phyloP scores from a whole-genome alignment of 768 basidiomycete genomes.

The Pleurotus pulmonarius region DNA sequence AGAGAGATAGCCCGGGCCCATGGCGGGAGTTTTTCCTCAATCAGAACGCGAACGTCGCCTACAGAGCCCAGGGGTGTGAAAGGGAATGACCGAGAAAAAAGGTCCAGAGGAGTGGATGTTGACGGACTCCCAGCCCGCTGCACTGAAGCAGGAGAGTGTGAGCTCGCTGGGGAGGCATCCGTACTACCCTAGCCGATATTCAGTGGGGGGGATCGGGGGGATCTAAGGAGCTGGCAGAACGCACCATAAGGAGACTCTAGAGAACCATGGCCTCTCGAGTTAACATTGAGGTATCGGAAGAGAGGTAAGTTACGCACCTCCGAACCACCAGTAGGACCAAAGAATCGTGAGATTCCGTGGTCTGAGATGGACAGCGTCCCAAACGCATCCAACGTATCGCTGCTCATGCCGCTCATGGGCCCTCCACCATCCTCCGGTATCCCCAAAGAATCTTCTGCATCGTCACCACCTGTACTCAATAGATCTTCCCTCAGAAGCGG shows the following conservation, averaged over 20 bases:
- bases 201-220: neutral
- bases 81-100: conserved; percentile 61
- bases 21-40: conserved; percentile 51
- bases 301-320: conserved; percentile 44
- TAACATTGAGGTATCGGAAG: too few species aligned
- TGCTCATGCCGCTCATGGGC: conserved; percentile 14
- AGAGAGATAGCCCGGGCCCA: conserved; percentile 46
- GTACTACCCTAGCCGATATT: conserved; percentile 17
- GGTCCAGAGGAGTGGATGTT: conserved; percentile 26
- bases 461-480: conserved; percentile 28
- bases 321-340: conserved; percentile 64
- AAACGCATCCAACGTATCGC: conserved; percentile 51
- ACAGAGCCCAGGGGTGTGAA: conserved; percentile 57
- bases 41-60: conserved; percentile 41
- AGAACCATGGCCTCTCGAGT: neutral
- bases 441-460: conserved; percentile 18
- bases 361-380: conserved; percentile 60
- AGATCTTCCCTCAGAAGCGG: conserved; percentile 57
- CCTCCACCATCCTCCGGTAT: conserved; percentile 9
- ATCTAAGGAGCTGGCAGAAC: conserved; percentile 1
- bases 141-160: conserved; percentile 19
- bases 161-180: conserved; percentile 16
- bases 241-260: conserved; percentile 23
- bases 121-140: conserved; percentile 14
- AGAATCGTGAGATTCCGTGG: conserved; percentile 58